Base-by-base conservation (phyloP, 176 grass and related monocot genomes). In the Oryza glumipatula region DNA sequence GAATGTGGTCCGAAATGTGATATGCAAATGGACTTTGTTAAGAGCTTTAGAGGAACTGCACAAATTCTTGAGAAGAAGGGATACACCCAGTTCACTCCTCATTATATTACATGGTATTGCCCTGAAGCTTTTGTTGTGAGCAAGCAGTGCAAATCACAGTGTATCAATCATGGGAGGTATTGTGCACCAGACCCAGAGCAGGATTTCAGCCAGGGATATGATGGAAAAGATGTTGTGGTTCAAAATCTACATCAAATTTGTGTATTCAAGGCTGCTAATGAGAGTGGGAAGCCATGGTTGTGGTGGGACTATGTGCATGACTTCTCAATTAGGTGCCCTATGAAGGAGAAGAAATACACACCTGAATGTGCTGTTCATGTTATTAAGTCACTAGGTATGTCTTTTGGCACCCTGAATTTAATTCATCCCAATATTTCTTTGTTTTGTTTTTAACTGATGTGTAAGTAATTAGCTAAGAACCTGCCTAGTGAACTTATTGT, bases 231-330 rank as follows among this genome's bases (percentile, higher is more conserved):
- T 77, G 94, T 97, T 4, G 94, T 97, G 72, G 46, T 92, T 72
- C 92, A 94, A 71, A 97, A 97, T 79, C 64, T 97, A 43, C 86
- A 87, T 82, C 92, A 97, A 80, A 74, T 94, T 74, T 97, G 94
- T 76, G 87, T 86, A 48, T 97, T 94, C 86, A 94, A 88, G 76
- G 60, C 92, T 74, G 92, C 94, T 74, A 94, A 94, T 86, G 92
- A 94, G 21, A 97, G 52, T 81, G 85, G 73, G 49, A 97, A 92
- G 79, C 94, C 94, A 76, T 97, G 94, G 94, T 67, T 97, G 68
- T 97, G 94, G 94, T 97, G 94, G 94, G 94, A 97, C 85, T 97
- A 94, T 90, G 94, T 92, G 41, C 92, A 93, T 86, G 94, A 97
- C 83, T 97, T 97, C 41, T 73, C 94, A 84, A 82, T 90, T 87